These are phyloP conservation scores for Pyrenochaeta sp. DNA, from an alignment of 2,329 filamentous ascomycete genomes.

Conservation along the genomic window DNA sequence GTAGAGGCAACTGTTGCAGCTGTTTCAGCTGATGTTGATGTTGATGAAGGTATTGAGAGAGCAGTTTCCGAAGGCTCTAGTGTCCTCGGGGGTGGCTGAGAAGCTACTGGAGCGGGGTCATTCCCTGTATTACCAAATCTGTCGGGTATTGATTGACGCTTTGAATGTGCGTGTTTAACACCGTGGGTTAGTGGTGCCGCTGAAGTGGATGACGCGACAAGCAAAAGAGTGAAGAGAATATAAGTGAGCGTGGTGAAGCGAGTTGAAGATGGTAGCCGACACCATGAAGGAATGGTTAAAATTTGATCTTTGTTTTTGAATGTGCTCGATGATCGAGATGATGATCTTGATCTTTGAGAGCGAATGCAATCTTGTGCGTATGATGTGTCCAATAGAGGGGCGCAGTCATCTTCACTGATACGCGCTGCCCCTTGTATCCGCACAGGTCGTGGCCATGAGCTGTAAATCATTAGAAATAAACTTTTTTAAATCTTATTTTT, in stretches of 20 bases:
- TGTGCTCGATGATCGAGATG: neutral
- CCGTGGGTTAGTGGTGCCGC: constrained; percentile 10
- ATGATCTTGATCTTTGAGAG: neutral
- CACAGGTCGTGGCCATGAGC: neutral
- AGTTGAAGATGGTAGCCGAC: constrained; percentile 15
- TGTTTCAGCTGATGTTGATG: constrained; percentile 1
- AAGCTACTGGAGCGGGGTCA: constrained; percentile 13
- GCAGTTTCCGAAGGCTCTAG: neutral
- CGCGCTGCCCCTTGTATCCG: neutral
- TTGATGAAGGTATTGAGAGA: constrained; percentile 1
- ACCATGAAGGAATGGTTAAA: constrained; percentile 10
- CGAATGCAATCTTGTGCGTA: constrained; percentile 7
- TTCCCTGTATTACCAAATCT: constrained; percentile 28
- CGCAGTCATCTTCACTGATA: constrained; percentile 1
- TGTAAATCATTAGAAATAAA: neutral
- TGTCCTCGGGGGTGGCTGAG: constrained; percentile 9
- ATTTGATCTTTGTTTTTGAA: neutral
- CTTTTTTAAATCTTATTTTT: neutral
- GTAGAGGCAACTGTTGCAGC: constrained; percentile 3
- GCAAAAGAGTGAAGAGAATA: constrained; percentile 11
- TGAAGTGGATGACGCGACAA: constrained; percentile 7
- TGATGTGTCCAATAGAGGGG: constrained; percentile 3
- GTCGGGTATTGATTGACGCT: constrained; percentile 34
- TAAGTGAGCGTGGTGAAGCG: constrained; percentile 8
- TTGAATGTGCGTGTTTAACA: constrained; percentile 2